Percentiles rank a stretch among this genome's conserved stretches.
phyloP scores from a whole-genome alignment of 352 stramenopile genomes.

The Globisporangium viniferum region DNA sequence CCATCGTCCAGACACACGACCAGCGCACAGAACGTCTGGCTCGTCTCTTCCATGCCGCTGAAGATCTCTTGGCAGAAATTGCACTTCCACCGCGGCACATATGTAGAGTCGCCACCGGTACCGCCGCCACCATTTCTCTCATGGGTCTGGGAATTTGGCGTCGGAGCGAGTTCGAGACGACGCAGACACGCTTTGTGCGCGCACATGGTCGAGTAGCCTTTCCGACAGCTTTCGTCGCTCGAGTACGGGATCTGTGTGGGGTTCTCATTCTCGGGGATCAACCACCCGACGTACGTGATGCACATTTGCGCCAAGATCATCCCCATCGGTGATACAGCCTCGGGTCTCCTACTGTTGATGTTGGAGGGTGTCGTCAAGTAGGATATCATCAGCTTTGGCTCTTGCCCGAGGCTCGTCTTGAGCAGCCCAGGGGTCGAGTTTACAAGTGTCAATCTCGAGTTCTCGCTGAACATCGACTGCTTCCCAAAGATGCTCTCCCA shows the following conservation, averaged over 20 bases:
- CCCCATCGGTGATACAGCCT: slow-evolving; percentile 1
- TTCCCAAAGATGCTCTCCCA: slow-evolving; percentile 62
- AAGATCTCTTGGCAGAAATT: slow-evolving; percentile 56
- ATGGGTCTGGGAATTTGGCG: background rate
- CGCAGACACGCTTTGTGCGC: slow-evolving; percentile 33
- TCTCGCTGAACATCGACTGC: slow-evolving; percentile 46
- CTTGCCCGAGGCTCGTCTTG: slow-evolving; percentile 24
- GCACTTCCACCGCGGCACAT: slow-evolving; percentile 42
- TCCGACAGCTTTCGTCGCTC: slow-evolving; percentile 43
- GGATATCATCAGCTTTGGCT: background rate
- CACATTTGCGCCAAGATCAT: slow-evolving; percentile 26
- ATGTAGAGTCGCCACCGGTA: background rate
- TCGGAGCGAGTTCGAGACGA: slow-evolving; percentile 17
- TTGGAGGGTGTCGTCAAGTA: background rate
- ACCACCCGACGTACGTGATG: slow-evolving; percentile 38
- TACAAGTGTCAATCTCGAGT: slow-evolving; percentile 38
- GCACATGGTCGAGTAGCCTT: slow-evolving; percentile 43
- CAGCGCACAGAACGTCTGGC: slow-evolving; percentile 44
- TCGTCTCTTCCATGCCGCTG: slow-evolving; percentile 40
- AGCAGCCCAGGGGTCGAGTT: slow-evolving; percentile 46
- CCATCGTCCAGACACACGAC: slow-evolving; percentile 42
- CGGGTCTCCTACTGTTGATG: background rate
- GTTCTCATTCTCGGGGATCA: slow-evolving; percentile 30
- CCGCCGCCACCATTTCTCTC: background rate
- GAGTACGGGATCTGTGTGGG: slow-evolving; percentile 11